These are phyloP conservation scores for Magnusiomyces sp. DNA, from an alignment of 1,139 yeast species.

Conservation along the genomic window DNA sequence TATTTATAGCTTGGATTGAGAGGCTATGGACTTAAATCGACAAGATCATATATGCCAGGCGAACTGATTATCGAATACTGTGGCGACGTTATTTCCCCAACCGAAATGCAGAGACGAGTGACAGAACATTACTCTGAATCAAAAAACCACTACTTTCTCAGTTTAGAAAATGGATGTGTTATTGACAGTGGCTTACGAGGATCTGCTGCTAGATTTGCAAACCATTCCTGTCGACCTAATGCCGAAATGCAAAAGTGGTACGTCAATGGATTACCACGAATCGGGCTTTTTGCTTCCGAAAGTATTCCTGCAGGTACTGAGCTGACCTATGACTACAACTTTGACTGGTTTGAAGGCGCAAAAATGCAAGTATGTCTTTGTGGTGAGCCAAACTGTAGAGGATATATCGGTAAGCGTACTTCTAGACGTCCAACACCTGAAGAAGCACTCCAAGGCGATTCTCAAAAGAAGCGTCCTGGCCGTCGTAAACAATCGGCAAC, in stretches of 20 bases:
- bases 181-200: slow-evolving; percentile 37
- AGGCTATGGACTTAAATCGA: slow-evolving; percentile 35
- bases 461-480: slow-evolving; percentile 8
- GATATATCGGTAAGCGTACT: slow-evolving; percentile 28
- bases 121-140: slow-evolving; percentile 22
- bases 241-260: slow-evolving; percentile 38
- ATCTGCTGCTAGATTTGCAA: slow-evolving; percentile 37
- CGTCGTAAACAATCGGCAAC: neutral
- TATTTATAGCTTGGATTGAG: slow-evolving; percentile 23
- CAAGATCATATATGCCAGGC: slow-evolving; percentile 30
- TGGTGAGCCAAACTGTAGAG: slow-evolving; percentile 33
- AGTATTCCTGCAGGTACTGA: slow-evolving; percentile 33
- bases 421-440: slow-evolving; percentile 9
- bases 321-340: slow-evolving; percentile 38
- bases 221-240: slow-evolving; percentile 39
- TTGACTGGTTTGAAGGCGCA: slow-evolving; percentile 35
- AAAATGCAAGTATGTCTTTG: slow-evolving; percentile 35
- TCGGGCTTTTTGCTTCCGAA: slow-evolving; percentile 36
- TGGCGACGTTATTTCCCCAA: slow-evolving; percentile 35
- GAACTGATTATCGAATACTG: slow-evolving; percentile 39
- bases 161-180: slow-evolving; percentile 33
- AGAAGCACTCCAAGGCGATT: neutral
- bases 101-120: slow-evolving; percentile 30
- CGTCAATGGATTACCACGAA: slow-evolving; percentile 34
- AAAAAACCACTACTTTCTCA: slow-evolving; percentile 31